Percentiles rank a stretch among this genome's conserved stretches.
phyloP scores from a whole-genome alignment of 2,329 filamentous ascomycete species.

The Aureobasidium sp. region DNA sequence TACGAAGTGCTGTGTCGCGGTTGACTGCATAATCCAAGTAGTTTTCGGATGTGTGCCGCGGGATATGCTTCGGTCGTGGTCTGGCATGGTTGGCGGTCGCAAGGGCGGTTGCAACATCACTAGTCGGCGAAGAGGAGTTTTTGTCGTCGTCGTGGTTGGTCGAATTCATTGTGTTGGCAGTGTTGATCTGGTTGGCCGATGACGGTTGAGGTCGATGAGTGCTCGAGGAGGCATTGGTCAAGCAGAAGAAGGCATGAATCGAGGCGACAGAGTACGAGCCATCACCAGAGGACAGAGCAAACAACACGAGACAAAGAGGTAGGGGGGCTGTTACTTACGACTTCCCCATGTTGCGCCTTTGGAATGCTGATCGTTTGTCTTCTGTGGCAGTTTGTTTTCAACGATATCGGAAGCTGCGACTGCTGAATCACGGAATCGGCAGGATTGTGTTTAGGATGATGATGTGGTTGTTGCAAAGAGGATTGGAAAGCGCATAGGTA shows the following conservation, averaged over 20 bases:
- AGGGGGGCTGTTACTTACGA: slow-evolving; percentile 11
- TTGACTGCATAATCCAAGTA: slow-evolving; percentile 25
- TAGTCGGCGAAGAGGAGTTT: background rate
- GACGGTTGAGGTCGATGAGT: background rate
- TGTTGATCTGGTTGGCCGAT: background rate
- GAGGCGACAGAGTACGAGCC: background rate
- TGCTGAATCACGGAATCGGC: background rate
- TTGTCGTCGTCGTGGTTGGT: background rate
- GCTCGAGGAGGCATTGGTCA: background rate
- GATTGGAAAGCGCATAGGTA: background rate
- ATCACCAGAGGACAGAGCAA: background rate
- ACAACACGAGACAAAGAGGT: background rate
- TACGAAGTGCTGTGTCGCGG: slow-evolving; percentile 24
- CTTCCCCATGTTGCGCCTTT: slow-evolving; percentile 11
- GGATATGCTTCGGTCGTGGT: slow-evolving; percentile 24
- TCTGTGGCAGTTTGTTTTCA: background rate
- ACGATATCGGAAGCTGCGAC: background rate
- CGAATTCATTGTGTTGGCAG: background rate
- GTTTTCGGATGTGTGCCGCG: slow-evolving; percentile 21
- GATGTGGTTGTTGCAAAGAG: background rate
- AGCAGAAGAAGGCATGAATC: background rate
- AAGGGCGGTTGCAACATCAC: background rate
- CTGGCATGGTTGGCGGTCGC: slow-evolving; percentile 23
- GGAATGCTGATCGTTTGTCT: slow-evolving; percentile 1
- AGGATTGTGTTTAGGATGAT: background rate